These are phyloP conservation scores for Ampelocalamus luodianensis DNA, from an alignment of 176 grass and related monocot species.

Conservation along the genomic window DNA sequence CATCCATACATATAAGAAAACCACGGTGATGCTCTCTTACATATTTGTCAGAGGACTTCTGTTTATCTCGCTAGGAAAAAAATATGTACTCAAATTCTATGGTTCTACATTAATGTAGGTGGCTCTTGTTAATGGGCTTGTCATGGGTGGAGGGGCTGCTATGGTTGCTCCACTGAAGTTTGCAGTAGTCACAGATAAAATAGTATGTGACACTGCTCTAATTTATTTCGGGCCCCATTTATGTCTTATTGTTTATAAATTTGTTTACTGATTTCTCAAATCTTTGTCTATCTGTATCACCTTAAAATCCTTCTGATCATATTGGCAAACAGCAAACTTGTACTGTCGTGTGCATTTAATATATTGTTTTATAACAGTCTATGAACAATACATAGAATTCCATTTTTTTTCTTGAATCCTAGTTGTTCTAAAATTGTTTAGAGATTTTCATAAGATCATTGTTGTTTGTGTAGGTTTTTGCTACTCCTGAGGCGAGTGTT, in stretches of 20 bases:
- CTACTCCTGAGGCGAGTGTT: conserved; percentile 86
- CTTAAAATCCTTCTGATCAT: no score
- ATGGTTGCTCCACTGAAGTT: conserved; percentile 78
- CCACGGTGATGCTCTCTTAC: conserved; percentile 46
- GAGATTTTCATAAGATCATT: not conserved
- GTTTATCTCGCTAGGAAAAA: not conserved
- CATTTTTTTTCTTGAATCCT: no score
- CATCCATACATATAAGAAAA: conserved; percentile 95
- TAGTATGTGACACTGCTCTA: conserved; percentile 45
- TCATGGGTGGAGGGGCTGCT: conserved; percentile 89
- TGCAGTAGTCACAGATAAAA: conserved; percentile 84
- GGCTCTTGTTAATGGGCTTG: conserved; percentile 89
- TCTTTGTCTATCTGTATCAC: no score
- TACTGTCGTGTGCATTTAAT: no score
- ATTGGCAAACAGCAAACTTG: no score
- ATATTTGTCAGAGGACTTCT: not conserved
- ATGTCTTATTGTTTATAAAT: not conserved
- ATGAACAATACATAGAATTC: no score
- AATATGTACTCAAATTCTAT: conserved; percentile 9
- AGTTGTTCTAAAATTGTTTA: not conserved
- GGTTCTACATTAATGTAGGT: conserved; percentile 49
- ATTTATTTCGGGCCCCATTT: not conserved
- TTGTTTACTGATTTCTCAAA: not conserved
- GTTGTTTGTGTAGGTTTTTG: conserved; percentile 61
- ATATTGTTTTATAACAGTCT: no score